These are phyloP conservation scores for Talaromyces sp. DNA, from an alignment of 2,329 filamentous ascomycete genomes.

Conservation along the genomic window DNA sequence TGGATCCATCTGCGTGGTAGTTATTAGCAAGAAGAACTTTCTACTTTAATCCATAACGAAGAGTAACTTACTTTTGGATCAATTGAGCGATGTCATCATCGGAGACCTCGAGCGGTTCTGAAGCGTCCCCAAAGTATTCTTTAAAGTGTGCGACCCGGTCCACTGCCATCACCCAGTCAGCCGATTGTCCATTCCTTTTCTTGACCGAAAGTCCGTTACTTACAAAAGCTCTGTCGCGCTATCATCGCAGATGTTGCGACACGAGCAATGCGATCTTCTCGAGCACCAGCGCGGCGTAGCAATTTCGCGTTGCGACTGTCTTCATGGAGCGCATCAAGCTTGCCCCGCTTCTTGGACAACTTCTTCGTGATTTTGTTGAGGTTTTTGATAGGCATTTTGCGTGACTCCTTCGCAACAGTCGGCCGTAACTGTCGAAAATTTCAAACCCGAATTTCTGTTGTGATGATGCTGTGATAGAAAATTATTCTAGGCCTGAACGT, in stretches of 20 bases:
- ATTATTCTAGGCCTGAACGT: neutral
- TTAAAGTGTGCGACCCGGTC: constrained; percentile 68
- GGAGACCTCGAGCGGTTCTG: constrained; percentile 28
- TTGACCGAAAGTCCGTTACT: constrained; percentile 18
- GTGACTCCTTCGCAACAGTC: neutral
- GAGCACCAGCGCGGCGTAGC: constrained; percentile 69
- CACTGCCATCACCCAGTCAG: constrained; percentile 42
- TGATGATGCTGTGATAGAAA: neutral
- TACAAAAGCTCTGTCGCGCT: constrained; percentile 69
- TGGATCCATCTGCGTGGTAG: constrained; percentile 28
- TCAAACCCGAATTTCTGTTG: neutral
- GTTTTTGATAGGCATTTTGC: constrained; percentile 62
- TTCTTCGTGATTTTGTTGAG: constrained; percentile 82
- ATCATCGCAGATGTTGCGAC: constrained; percentile 65
- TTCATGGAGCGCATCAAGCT: constrained; percentile 72
- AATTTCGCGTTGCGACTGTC: constrained; percentile 82
- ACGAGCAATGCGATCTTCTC: constrained; percentile 77
- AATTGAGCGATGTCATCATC: constrained; percentile 41
- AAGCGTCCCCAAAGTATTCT: constrained; percentile 45
- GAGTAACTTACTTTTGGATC: constrained; percentile 52
- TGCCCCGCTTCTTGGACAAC: constrained; percentile 77
- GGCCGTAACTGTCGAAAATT: neutral
- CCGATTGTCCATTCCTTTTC: neutral
- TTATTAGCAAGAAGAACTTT: neutral
- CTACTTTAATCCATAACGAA: neutral